Evolutionary conservation across 306 rosid species (phyloP), one percentile per base, ranked within the genome.

Genomic region (Pachyrhizus erosus): DNA sequence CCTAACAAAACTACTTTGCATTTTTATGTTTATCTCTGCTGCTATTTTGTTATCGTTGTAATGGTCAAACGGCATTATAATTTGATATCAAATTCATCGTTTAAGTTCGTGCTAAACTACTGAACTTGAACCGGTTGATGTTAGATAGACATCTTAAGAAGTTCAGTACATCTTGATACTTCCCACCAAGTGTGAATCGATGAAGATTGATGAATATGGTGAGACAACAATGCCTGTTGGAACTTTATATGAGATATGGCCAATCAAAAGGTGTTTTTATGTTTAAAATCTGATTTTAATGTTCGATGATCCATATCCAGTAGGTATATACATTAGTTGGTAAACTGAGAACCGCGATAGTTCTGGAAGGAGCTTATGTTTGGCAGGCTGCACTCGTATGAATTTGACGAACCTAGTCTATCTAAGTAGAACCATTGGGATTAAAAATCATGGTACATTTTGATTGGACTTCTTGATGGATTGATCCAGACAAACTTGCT

Each of bases 301-400:
- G 57, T 67, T 62, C 18, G 49, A 68, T 75, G 42, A 78, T 70
- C 60, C 31, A 64, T 31, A 78, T 70, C 60, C 31, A 64, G 48
- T 68, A 70, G 34, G 55, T 57, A 31, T 52, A 58, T 67, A 18
- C 21, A 42, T 17, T 13, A 60, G 5, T 18, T 62, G 26, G 37
- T 4, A 24, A 37, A 23, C n/a, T 33, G 75, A 54, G 83, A 72
- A 23, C 45, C 21, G 3, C 15, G 5, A 69, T 55, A 10, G 33
- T 73, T 48, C 21, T 73, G 68, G 46, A 73, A 49, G 57, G 67
- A 17, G 5, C 31, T 26, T 9, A 52, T n/a, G 4, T 42, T 54
- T 43, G 72, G 31, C 57, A 65, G 24, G 71, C 49, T 55, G 57
- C 39, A 66, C 64, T 39, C 70, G 23, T 20, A 14, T 72, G 83